Evolutionary conservation across 1,284 basidiomycete genomes (phyloP).

Genomic region (Chondrostereum purpureum): DNA sequence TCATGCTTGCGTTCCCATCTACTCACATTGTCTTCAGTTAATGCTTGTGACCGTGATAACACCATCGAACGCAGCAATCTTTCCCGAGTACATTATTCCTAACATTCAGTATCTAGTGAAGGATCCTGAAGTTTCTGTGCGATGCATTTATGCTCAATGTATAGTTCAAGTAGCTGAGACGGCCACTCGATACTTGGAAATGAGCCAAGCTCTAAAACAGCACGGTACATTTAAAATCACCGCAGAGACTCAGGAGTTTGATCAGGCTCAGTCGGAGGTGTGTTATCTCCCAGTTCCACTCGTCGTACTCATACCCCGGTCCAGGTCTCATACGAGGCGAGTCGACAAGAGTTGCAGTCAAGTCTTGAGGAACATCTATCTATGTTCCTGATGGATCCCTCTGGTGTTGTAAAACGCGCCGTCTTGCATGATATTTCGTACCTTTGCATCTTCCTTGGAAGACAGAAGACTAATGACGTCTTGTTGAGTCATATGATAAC

Average conservation of each 20-base stretch:
- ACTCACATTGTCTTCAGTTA: conserved; percentile 40
- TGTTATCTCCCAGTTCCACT: conserved; percentile 11
- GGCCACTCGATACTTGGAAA: conserved; percentile 81
- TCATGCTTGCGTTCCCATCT: conserved; percentile 3
- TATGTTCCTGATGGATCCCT: conserved; percentile 68
- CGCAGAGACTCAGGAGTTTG: conserved; percentile 65
- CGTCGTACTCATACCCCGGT: conserved; percentile 12
- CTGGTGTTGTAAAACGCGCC: conserved; percentile 71
- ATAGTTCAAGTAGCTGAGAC: conserved; percentile 82
- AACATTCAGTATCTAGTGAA: conserved; percentile 78
- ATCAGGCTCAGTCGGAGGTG: conserved; percentile 72
- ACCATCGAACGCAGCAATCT: conserved; percentile 81
- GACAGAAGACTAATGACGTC: conserved; percentile 91
- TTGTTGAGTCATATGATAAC: conserved; percentile 97
- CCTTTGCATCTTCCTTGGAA: conserved; percentile 88
- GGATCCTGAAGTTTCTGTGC: conserved; percentile 84
- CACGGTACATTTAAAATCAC: conserved; percentile 69
- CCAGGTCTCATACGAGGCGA: conserved; percentile 84
- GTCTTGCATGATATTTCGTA: conserved; percentile 78
- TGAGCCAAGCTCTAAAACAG: conserved; percentile 85
- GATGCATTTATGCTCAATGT: conserved; percentile 84
- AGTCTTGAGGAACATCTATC: conserved; percentile 87
- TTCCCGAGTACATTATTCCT: conserved; percentile 94
- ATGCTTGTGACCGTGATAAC: conserved; percentile 85
- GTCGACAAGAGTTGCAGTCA: conserved; percentile 78